Evolutionary conservation across 2,329 filamentous ascomycete species (phyloP), one percentile per base, ranked within the genome.

Genomic region (Colletotrichum paranaense): DNA sequence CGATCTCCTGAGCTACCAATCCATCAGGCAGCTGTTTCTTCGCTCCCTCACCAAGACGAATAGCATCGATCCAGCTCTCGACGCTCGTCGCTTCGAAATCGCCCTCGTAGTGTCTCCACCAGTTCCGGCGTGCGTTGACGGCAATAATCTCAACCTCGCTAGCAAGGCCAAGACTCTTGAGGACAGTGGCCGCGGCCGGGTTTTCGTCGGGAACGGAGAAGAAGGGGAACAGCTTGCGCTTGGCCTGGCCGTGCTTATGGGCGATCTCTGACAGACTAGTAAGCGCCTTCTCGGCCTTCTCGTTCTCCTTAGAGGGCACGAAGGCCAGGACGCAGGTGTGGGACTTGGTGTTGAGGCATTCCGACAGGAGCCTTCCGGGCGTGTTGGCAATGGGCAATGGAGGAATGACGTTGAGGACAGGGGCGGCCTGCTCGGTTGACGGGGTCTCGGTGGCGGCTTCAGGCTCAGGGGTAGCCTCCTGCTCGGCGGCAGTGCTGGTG

Each of bases 1-100:
- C 38, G 28, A 53, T 60, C 67, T 73, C 70, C 6, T 83, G 81
- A 19, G 85, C 84, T 38, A 92, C 79, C 56, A 94, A 78, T 2
- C 87, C 89, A 72, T 89, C 88, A 0, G 94, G 93, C 55, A 97
- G 81, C 84, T 92, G 94, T 78, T 91, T 88, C 87, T 96, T 98
- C 72, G 89, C 85, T 2, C 94, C 93, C 80, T 98, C 96, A 65
- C 95, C 94, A 87, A 99, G 89, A 49, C 95, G 92, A 75, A 98
- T 95, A n/a, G 90, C 88, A 79, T 99, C 97, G 72, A 99, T 90
- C 95, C 96, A 99, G 74, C 86, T 85, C 84, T 98, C 94, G 35
- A 99, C 85, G 30, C 88, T 89, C 67, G 89, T 86, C 28, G 87
- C 80, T 67, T 89, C 90, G 57, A 91, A 91, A 56, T 89, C 85